Base-by-base conservation (phyloP, 208 protist genomes). In the Wallacemonas sp. region DNA sequence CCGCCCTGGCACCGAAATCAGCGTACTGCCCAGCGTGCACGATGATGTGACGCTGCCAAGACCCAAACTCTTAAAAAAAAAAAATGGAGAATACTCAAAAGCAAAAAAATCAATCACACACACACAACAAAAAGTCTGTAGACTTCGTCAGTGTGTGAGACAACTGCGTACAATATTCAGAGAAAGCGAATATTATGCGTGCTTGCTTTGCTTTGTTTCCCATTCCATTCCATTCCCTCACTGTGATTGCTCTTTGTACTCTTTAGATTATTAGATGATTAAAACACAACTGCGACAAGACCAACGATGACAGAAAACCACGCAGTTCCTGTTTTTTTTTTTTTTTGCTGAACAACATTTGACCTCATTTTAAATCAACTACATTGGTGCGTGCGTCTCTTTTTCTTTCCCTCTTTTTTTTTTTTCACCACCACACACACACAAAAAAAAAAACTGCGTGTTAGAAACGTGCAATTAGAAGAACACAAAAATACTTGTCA, bases 21-120 rank as follows among this genome's bases (percentile, higher is more conserved):
- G 26, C 51, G 27, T 47, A 49, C 24, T 68, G 46, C 42, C 54
- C 38, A 19, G 30, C 34, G 30, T 75, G 61, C 44, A 28, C 27
- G 36, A 53, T 75, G 59, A 69, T 69, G 69, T 76, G 51, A 70
- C 9, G 5, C 21, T 31, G 1, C 36, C 51, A 3, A 14, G 36
- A 41, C 6, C 9, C 36, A 17, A 41, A 17, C 9, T 6, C 6
- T 41, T 14, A 14, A 41, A 14, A 41, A 14, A 41, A 41, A 41
- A 41, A 14, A 41, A 41, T 17, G 36, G 27, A 45, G 54, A 51
- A 51, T 38, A 62, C 60, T 34, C 14, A 62, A 61, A 33, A 58
- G 12, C 4, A 62, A 70, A 61, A 38, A 62, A 53, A 49, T n/a
- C n/a, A n/a, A n/a, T n/a, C n/a, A 45, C 21, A 24, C 41, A 11